Percentiles rank a stretch among this genome's conserved stretches.
Evolutionary conservation across 768 basidiomycete species (phyloP).

Genomic region (Thelephora aurantiotincta): DNA sequence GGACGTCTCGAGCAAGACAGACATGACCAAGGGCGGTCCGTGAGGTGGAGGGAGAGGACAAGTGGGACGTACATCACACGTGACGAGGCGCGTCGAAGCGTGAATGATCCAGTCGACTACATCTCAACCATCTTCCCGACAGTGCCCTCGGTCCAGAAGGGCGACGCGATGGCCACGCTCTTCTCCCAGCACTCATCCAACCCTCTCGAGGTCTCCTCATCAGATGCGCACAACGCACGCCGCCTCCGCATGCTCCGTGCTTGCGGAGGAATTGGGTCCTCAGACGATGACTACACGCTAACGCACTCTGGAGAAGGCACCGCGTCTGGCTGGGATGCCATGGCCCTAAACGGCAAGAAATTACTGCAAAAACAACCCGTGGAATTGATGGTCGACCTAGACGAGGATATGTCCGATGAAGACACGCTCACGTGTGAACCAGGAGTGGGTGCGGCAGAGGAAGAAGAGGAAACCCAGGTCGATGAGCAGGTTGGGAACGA

Average conservation of each 20-base stretch:
- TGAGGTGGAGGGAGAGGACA: too few relatives aligned
- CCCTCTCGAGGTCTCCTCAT: slow-evolving; percentile 54
- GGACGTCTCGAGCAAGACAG: slow-evolving; percentile 92
- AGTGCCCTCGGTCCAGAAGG: not conserved
- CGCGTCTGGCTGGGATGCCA: slow-evolving; percentile 22
- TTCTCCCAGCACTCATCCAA: slow-evolving; percentile 66
- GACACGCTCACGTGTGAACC: slow-evolving; percentile 13
- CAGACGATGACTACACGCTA: slow-evolving; percentile 32
- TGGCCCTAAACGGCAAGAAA: not conserved
- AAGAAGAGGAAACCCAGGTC: slow-evolving; percentile 21
- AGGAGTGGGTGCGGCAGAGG: slow-evolving; percentile 14
- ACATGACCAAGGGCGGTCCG: slow-evolving; percentile 37
- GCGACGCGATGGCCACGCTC: slow-evolving; percentile 22
- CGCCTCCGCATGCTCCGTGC: slow-evolving; percentile 26
- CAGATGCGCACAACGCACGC: slow-evolving; percentile 35
- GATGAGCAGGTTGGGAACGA: slow-evolving; percentile 21
- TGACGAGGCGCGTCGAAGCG: not conserved
- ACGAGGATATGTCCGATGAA: slow-evolving; percentile 26
- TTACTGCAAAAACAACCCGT: not conserved
- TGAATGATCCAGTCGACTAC: not conserved
- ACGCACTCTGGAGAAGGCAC: slow-evolving; percentile 27
- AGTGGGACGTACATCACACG: not conserved
- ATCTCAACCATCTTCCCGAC: not conserved
- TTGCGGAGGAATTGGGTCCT: slow-evolving; percentile 18
- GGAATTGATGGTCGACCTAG: slow-evolving; percentile 24